A percentile compares a stretch with the other conserved stretches of the same genome.
These are phyloP conservation scores for Yamadazyma songkhlaensis DNA, from an alignment of 1,139 yeast species.

Conservation along the genomic window DNA sequence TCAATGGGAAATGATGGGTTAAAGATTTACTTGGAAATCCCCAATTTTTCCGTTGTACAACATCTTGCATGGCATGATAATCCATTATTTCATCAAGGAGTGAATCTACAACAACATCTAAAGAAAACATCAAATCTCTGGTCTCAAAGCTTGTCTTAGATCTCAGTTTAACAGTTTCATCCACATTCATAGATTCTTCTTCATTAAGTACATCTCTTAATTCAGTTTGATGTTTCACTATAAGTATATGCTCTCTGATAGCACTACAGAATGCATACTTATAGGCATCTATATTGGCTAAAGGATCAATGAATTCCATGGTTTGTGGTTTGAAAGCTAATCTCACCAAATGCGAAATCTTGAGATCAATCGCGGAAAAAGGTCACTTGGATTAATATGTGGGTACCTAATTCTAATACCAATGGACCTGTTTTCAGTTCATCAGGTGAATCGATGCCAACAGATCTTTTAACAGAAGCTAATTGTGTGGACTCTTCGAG, in stretches of 20 bases:
- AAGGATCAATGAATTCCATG: slow-evolving; percentile 9
- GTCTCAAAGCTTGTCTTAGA: slow-evolving; percentile 5
- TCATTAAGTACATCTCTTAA: slow-evolving; percentile 6
- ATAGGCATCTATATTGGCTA: slow-evolving; percentile 12
- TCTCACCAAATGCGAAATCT: neutral
- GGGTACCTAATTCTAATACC: slow-evolving; percentile 1
- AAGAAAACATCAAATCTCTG: slow-evolving; percentile 9
- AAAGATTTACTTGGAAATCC: slow-evolving; percentile 13
- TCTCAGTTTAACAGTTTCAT: neutral
- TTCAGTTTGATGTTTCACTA: slow-evolving; percentile 9
- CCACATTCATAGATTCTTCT: slow-evolving; percentile 6
- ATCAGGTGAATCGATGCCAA: slow-evolving; percentile 5
- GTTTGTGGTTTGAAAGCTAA: neutral
- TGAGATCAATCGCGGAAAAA: neutral
- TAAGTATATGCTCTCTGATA: slow-evolving; percentile 11
- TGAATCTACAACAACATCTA: slow-evolving; percentile 14
- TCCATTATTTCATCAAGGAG: slow-evolving; percentile 10
- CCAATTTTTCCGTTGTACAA: slow-evolving; percentile 10
- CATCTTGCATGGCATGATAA: slow-evolving; percentile 11
- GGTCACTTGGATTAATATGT: slow-evolving; percentile 1
- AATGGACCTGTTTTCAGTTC: too few relatives aligned
- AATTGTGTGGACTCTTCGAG: slow-evolving; percentile 34
- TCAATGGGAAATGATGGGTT: slow-evolving; percentile 8
- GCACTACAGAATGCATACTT: slow-evolving; percentile 15
- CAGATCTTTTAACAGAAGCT: slow-evolving; percentile 22